A percentile compares a stretch with the other conserved stretches of the same genome.
Conservation (phyloP, 176 grass and related monocot genomes). For the Bolboschoenus planiculmis region DNA sequence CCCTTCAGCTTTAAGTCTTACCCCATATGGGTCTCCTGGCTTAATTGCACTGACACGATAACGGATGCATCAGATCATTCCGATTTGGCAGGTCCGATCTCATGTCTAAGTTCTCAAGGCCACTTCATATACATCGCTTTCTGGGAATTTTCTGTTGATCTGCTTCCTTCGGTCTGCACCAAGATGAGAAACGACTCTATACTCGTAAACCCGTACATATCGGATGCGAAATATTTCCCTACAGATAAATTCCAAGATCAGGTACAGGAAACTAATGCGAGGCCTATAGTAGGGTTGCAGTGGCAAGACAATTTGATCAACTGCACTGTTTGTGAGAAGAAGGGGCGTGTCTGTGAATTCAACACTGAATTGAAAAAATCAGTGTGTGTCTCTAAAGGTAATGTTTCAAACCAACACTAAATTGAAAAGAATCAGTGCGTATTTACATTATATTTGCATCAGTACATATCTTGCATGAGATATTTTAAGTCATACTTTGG, state of each 20-base stretch:
- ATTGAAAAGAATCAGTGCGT: too few relatives aligned
- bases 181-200: neutral
- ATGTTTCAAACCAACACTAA: neutral
- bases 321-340: neutral
- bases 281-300: neutral
- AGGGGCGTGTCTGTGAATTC: neutral
- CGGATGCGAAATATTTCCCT: neutral
- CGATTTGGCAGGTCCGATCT: neutral
- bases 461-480: neutral
- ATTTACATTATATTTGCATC: too few relatives aligned
- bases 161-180: neutral
- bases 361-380: neutral
- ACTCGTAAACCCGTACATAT: neutral
- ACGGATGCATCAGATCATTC: neutral
- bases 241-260: neutral
- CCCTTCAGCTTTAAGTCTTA: neutral
- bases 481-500: neutral
- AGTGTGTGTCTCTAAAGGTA: neutral
- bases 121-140: neutral
- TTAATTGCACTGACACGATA: neutral
- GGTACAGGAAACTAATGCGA: neutral
- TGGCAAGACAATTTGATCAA: neutral
- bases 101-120: neutral
- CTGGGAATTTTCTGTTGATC: neutral
- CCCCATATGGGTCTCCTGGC: neutral